A percentile compares a stretch with the other conserved stretches of the same genome.
phyloP scores from a whole-genome alignment of 495 filamentous ascomycete genomes.

The Letharia columbiana region DNA sequence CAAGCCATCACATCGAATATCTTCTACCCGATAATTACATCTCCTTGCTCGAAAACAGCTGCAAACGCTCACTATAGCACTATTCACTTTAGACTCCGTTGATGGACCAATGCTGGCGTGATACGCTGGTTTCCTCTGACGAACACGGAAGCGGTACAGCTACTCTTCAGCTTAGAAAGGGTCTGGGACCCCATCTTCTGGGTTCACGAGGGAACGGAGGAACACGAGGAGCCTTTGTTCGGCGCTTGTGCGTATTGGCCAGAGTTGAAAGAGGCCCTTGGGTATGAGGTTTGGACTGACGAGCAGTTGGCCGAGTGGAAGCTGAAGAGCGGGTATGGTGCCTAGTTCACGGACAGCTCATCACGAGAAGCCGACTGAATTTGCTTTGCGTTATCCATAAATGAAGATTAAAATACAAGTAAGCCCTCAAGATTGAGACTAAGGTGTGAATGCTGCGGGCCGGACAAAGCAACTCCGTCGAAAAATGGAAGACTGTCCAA shows the following conservation, averaged over 20 bases:
- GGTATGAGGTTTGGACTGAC: neutral
- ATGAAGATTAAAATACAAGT: neutral
- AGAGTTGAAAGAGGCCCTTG: neutral
- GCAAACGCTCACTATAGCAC: neutral
- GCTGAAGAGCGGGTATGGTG: neutral
- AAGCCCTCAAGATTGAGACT: neutral
- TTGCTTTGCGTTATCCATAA: neutral
- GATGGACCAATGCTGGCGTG: too few species aligned
- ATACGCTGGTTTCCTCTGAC: neutral
- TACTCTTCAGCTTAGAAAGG: neutral
- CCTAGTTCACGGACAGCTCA: neutral
- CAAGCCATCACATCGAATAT: neutral
- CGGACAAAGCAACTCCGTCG: neutral
- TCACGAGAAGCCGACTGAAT: neutral
- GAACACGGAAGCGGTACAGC: neutral
- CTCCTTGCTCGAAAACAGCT: neutral
- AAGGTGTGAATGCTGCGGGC: neutral
- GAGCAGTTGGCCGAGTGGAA: neutral
- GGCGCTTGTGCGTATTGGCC: neutral
- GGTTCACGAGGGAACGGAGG: neutral
- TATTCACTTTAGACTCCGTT: neutral
- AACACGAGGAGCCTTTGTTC: neutral
- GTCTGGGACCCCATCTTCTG: neutral
- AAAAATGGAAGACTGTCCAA: neutral
- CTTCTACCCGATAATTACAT: neutral